Evolutionary conservation across 2,329 filamentous ascomycete species (phyloP).

Genomic region (Chrysoporthe puriensis): DNA sequence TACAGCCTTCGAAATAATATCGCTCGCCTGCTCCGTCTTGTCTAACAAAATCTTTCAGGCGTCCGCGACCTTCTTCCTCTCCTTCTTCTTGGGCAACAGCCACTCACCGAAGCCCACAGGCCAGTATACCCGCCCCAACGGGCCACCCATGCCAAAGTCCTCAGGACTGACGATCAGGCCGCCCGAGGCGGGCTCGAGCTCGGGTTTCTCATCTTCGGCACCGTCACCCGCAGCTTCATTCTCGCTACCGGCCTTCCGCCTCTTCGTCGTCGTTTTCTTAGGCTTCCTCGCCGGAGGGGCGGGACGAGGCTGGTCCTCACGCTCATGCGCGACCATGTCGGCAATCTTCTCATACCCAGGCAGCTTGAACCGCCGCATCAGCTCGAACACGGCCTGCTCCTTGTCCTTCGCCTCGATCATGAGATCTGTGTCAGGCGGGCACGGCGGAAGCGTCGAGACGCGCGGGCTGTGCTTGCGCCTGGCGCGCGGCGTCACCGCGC

Average conservation of each 20-base stretch:
- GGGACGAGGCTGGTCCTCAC: slow-evolving; percentile 73
- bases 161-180: slow-evolving; percentile 55
- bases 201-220: slow-evolving; percentile 35
- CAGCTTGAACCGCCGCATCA: slow-evolving; percentile 87
- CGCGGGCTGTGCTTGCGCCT: slow-evolving; percentile 84
- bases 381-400: slow-evolving; percentile 91
- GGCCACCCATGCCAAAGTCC: slow-evolving; percentile 85
- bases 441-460: slow-evolving; percentile 80
- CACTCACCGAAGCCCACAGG: slow-evolving; percentile 88
- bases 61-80: slow-evolving; percentile 55
- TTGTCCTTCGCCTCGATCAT: slow-evolving; percentile 99
- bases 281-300: slow-evolving; percentile 46
- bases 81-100: slow-evolving; percentile 78
- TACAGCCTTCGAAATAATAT: too few relatives aligned
- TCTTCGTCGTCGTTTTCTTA: slow-evolving; percentile 44
- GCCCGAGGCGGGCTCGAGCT: not conserved
- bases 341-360: slow-evolving; percentile 78
- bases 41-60: not conserved
- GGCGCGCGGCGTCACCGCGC: slow-evolving; percentile 77
- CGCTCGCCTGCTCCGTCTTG: not conserved
- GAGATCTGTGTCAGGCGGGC: slow-evolving; percentile 82
- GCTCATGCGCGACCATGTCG: slow-evolving; percentile 75
- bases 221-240: slow-evolving; percentile 46
- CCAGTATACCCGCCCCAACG: slow-evolving; percentile 85
- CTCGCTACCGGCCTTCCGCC: slow-evolving; percentile 35